Percentiles rank a stretch among this genome's conserved stretches.
These are phyloP conservation scores for Xanthoparmelia taractica DNA, from an alignment of 495 filamentous ascomycete genomes.

Conservation along the genomic window DNA sequence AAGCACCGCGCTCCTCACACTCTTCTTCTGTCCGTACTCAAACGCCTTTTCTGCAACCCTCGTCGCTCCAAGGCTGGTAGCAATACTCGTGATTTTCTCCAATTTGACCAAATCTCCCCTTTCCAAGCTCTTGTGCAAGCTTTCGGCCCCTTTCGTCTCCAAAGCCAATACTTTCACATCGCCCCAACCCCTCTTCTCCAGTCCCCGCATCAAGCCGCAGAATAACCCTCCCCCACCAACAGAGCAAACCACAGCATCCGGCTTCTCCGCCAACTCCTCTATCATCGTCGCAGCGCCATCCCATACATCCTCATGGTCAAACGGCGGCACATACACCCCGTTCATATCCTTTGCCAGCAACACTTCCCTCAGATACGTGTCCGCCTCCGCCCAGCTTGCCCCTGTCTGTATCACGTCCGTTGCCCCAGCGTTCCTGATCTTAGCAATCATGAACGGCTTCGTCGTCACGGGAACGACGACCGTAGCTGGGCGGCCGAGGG, in stretches of 20 bases:
- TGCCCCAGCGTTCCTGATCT: constrained; percentile 62
- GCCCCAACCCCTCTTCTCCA: constrained; percentile 40
- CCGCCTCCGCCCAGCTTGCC: constrained; percentile 67
- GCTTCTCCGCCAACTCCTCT: constrained; percentile 60
- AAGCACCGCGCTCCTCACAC: constrained; percentile 60
- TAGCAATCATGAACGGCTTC: constrained; percentile 60
- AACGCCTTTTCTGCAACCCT: constrained; percentile 67
- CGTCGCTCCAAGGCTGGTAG: constrained; percentile 68
- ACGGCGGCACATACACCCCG: constrained; percentile 84
- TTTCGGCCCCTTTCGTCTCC: constrained; percentile 77
- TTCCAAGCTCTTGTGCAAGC: constrained; percentile 52
- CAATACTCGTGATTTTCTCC: constrained; percentile 69
- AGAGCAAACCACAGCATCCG: constrained; percentile 71
- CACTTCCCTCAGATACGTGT: constrained; percentile 57
- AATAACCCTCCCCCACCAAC: constrained; percentile 88
- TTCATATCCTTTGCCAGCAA: constrained; percentile 44
- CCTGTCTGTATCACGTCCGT: constrained; percentile 64
- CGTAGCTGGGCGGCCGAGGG: constrained; percentile 64
- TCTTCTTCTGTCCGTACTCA: constrained; percentile 46
- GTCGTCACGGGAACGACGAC: constrained; percentile 73
- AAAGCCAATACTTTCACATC: constrained; percentile 61
- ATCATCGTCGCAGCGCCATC: constrained; percentile 65
- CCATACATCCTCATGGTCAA: constrained; percentile 84
- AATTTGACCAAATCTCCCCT: constrained; percentile 58
- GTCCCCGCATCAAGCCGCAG: constrained; percentile 66